A percentile compares a stretch with the other conserved stretches of the same genome.
These are phyloP conservation scores for Alternaria sp. DNA, from an alignment of 2,329 filamentous ascomycete species.

Conservation along the genomic window DNA sequence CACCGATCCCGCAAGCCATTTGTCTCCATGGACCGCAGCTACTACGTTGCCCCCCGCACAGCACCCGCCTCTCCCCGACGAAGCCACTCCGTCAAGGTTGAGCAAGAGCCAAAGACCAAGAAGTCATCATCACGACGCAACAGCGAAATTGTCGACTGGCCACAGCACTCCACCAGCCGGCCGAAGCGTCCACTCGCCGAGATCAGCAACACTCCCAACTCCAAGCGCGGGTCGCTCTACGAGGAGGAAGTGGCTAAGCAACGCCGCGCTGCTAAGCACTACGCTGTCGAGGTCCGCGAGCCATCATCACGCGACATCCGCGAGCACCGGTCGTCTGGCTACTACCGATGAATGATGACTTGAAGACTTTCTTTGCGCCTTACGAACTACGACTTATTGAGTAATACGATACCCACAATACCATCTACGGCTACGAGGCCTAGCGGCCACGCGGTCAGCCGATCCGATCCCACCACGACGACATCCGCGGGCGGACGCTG, in stretches of 20 bases:
- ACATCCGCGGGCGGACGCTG: slow-evolving; percentile 10
- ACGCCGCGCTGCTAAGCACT: slow-evolving; percentile 45
- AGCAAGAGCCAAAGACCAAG: slow-evolving; percentile 35
- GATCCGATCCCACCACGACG: slow-evolving; percentile 2
- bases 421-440: slow-evolving; percentile 8
- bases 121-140: slow-evolving; percentile 38
- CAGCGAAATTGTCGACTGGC: slow-evolving; percentile 49
- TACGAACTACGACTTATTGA: slow-evolving; percentile 1
- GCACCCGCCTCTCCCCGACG: slow-evolving; percentile 30
- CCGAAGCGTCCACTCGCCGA: slow-evolving; percentile 34
- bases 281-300: slow-evolving; percentile 52
- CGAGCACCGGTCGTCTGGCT: slow-evolving; percentile 47
- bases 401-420: slow-evolving; percentile 6
- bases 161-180: slow-evolving; percentile 23
- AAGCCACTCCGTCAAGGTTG: slow-evolving; percentile 41
- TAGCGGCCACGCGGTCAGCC: slow-evolving; percentile 3
- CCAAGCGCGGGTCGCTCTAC: slow-evolving; percentile 51
- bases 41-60: slow-evolving; percentile 50
- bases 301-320: slow-evolving; percentile 45
- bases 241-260: slow-evolving; percentile 47
- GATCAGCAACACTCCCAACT: slow-evolving; percentile 37
- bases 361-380: slow-evolving; percentile 18
- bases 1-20: slow-evolving; percentile 46
- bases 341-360: slow-evolving; percentile 45
- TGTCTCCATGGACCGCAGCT: slow-evolving; percentile 53